Evolutionary conservation across 768 basidiomycete species (phyloP).

Genomic region (Multifurca ochricompacta): DNA sequence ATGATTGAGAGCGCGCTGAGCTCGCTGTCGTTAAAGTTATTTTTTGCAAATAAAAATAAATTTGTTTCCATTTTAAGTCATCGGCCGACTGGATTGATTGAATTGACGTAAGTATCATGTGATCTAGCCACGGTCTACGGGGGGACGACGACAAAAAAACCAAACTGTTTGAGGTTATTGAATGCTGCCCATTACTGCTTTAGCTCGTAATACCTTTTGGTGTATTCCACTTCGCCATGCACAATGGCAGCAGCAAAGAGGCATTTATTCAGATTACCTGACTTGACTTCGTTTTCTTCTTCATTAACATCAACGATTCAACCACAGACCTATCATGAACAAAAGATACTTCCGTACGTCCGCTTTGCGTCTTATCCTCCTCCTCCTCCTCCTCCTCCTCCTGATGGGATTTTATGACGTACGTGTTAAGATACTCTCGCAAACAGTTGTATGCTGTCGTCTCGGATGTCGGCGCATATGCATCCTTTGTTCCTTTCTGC

Average conservation of each 20-base stretch:
- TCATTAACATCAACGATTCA: slow-evolving; percentile 32
- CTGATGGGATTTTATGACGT: too few species aligned
- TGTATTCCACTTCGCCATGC: neutral
- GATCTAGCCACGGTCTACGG: too few species aligned
- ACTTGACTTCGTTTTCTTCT: slow-evolving; percentile 39
- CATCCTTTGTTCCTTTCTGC: slow-evolving; percentile 86
- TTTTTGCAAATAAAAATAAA: too few species aligned
- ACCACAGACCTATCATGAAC: slow-evolving; percentile 67
- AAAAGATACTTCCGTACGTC: slow-evolving; percentile 82
- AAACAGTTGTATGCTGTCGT: slow-evolving; percentile 80
- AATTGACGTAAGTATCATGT: too few species aligned
- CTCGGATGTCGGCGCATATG: slow-evolving; percentile 81
- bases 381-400: slow-evolving; percentile 12
- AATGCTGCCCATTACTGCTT: slow-evolving; percentile 5
- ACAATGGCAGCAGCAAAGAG: too few species aligned
- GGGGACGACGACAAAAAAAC: too few species aligned
- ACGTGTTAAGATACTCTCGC: slow-evolving; percentile 59
- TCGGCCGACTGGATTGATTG: too few species aligned
- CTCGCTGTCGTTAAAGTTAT: slow-evolving; percentile 16
- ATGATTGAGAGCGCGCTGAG: slow-evolving; percentile 11
- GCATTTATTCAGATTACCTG: slow-evolving; percentile 35
- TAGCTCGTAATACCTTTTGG: neutral
- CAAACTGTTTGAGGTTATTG: too few species aligned
- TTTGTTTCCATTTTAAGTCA: too few species aligned
- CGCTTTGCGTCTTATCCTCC: neutral